Percentiles rank a stretch among this genome's conserved stretches.
Evolutionary conservation across 441 rosid species (phyloP).

Genomic region (Aleurites moluccanus): DNA sequence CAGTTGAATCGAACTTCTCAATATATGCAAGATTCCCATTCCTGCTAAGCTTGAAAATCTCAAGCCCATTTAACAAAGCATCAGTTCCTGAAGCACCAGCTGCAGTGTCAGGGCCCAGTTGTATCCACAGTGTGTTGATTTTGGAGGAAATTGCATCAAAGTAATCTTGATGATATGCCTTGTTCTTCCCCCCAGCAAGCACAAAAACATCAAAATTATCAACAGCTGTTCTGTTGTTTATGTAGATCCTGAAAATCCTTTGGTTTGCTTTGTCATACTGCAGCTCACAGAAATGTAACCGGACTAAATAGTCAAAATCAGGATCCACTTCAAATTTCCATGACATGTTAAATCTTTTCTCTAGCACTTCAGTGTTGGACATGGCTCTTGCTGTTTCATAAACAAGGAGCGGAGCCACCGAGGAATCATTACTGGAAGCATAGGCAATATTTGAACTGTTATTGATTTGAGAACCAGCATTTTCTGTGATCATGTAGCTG

Average conservation of each 20-base stretch:
- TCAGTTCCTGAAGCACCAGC: constrained; percentile 72
- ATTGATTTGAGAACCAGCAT: constrained; percentile 54
- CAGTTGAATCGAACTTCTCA: constrained; percentile 37
- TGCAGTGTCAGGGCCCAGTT: constrained; percentile 79
- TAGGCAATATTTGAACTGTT: constrained; percentile 64
- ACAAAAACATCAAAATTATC: constrained; percentile 59
- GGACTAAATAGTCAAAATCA: constrained; percentile 67
- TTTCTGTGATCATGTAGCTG: constrained; percentile 76
- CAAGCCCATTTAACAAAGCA: constrained; percentile 82
- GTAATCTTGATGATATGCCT: constrained; percentile 77
- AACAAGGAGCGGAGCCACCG: constrained; percentile 71
- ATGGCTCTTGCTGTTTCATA: constrained; percentile 79
- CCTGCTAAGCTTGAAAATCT: constrained; percentile 83
- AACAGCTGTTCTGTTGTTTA: constrained; percentile 79
- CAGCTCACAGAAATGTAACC: constrained; percentile 91
- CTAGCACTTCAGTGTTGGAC: constrained; percentile 72
- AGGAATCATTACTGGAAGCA: constrained; percentile 47
- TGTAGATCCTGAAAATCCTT: constrained; percentile 76
- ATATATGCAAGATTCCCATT: constrained; percentile 72
- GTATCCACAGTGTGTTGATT: constrained; percentile 69
- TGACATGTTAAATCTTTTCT: constrained; percentile 83
- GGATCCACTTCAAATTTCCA: constrained; percentile 89
- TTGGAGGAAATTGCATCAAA: constrained; percentile 45
- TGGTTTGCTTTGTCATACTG: constrained; percentile 55
- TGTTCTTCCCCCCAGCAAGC: constrained; percentile 68